Base-by-base conservation (phyloP, 352 stramenopile genomes). In the Phytophthora pisi region DNA sequence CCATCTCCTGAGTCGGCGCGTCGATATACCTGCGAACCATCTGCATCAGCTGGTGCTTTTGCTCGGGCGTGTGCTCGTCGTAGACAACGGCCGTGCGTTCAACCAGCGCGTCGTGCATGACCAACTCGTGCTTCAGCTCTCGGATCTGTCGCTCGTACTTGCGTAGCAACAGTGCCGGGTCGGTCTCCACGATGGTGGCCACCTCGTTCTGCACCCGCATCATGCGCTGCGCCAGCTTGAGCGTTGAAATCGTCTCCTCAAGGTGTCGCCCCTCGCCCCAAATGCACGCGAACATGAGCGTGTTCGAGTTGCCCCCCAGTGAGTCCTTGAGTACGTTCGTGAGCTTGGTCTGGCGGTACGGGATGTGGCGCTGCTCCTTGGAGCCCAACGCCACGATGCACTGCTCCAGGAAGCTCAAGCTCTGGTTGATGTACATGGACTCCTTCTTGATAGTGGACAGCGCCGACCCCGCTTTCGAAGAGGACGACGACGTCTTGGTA, bases 391-490 rank as follows among this genome's bases (percentile, higher is more conserved):
- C 34, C 10, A 42, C 34, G 34, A 42, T 97, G 66, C 95, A 98
- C 64, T 98, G 93, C 81, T 99, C 92, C 23, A 99, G 76, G 61
- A 97, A 98, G 51, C 92, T 97, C 36, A 99, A 78, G 38, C 88
- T 98, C 79, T 98, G 95, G 75, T 99, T 99, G 66, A 99, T 98
- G 79, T 98, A 98, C 84, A 97, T 98, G 42, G 88, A 97, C 68
- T 99, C 97, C 68, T 98, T 97, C 81, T 98, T 97, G 68, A 98
- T 96, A 2, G 92, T 96, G 30, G 85, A 82, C 51, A 88, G 53
- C 30, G 65, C 15, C 40, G 23, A 68, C 31, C 51, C 50, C 18
- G 38, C 60, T 54, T 51, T 75, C 7, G n/a, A 24, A 47, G 43
- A 50, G 31, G 56, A 24, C 1, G 65, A 62, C 8, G 47, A 61